A percentile compares a stretch with the other conserved stretches of the same genome.
phyloP scores from a whole-genome alignment of 805 yeast species.

The Yarrowia sp. region DNA sequence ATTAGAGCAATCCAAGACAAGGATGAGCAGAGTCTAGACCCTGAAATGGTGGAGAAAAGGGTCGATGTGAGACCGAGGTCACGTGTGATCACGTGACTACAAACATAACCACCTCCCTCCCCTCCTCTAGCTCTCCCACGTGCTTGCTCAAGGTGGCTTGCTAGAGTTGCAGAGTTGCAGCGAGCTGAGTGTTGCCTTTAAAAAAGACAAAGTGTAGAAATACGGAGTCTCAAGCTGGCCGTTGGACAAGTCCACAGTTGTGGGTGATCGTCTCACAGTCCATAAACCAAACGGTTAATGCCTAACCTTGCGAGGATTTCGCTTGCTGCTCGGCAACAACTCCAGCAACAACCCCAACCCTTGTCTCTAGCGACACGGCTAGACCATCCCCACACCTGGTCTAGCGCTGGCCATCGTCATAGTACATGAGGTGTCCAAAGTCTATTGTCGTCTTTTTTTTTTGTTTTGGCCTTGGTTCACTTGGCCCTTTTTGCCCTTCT shows the following conservation, averaged over 20 bases:
- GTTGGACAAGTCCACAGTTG: too few species aligned
- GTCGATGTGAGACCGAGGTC: too few species aligned
- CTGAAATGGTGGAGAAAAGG: too few species aligned
- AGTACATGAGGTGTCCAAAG: conserved; percentile 11
- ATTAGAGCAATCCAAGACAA: too few species aligned
- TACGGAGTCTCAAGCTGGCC: too few species aligned
- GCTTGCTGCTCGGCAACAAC: too few species aligned
- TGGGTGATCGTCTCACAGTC: too few species aligned
- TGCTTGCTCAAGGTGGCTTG: background rate
- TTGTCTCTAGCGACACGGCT: background rate
- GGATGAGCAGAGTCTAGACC: too few species aligned
- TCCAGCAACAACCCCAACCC: background rate
- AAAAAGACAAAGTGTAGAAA: background rate
- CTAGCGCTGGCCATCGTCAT: conserved; percentile 9
- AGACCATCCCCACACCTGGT: conserved; percentile 4
- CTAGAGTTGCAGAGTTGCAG: conserved; percentile 1
- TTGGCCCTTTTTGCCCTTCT: background rate
- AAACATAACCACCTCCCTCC: too few species aligned
- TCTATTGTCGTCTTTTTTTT: background rate
- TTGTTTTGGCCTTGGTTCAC: too few species aligned
- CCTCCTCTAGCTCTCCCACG: background rate
- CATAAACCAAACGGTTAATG: too few species aligned
- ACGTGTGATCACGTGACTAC: background rate
- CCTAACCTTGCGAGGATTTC: too few species aligned
- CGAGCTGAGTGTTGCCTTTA: background rate